phyloP scores from a whole-genome alignment of 441 rosid species.

The Populus trichocarpa region DNA sequence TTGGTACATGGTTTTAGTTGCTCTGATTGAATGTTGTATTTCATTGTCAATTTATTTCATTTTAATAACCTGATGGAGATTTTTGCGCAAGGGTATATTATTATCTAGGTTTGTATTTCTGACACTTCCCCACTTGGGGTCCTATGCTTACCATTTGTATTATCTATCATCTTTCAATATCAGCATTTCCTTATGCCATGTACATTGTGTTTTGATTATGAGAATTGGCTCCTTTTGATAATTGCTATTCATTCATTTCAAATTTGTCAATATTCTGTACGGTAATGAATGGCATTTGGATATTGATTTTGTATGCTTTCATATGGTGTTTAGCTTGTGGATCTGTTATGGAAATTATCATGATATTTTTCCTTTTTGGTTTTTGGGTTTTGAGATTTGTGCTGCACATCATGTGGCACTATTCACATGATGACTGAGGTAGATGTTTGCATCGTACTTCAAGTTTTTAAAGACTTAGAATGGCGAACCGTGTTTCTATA shows the following conservation, averaged over 20 bases:
- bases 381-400: neutral
- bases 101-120: neutral
- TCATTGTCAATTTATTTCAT: constrained; percentile 8
- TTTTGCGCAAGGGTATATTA: constrained; percentile 9
- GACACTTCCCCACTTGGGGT: neutral
- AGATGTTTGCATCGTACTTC: neutral
- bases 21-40: constrained; percentile 22
- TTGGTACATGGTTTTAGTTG: constrained; percentile 30
- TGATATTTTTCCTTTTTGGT: neutral
- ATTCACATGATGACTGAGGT: neutral
- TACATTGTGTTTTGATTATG: neutral
- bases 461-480: neutral
- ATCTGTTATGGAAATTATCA: neutral
- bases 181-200: neutral
- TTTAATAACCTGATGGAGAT: constrained; percentile 26
- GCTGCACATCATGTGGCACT: neutral
- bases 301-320: neutral
- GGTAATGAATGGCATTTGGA: neutral
- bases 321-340: neutral
- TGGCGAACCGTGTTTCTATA: too few relatives aligned
- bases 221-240: neutral
- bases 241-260: neutral
- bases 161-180: neutral
- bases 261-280: neutral
- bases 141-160: neutral